Evolutionary conservation across 768 basidiomycete genomes (phyloP).

Genomic region (Russula olivacea): DNA sequence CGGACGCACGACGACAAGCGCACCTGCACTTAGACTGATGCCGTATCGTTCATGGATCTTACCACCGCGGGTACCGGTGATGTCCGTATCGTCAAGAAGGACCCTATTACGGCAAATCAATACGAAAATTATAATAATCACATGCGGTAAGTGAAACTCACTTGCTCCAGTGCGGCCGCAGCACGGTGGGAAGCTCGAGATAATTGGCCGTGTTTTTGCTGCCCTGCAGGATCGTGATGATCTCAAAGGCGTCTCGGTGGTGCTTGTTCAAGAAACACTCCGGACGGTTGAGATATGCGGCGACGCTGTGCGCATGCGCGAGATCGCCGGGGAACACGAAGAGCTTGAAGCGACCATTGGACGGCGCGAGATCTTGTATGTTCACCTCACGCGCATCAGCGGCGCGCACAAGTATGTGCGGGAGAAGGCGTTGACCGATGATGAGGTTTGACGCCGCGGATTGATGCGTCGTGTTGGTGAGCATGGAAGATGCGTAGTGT

Average conservation of each 20-base stretch:
- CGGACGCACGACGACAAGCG: constrained; percentile 51
- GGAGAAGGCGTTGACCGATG: constrained; percentile 47
- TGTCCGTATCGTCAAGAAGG: constrained; percentile 51
- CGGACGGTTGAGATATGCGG: constrained; percentile 28
- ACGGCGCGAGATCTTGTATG: constrained; percentile 45
- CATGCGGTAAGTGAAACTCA: constrained; percentile 23
- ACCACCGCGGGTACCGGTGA: constrained; percentile 42
- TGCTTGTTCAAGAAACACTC: constrained; percentile 29
- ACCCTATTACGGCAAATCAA: constrained; percentile 38
- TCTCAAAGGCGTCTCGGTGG: constrained; percentile 30
- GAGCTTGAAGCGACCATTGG: constrained; percentile 46
- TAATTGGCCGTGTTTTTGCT: constrained; percentile 34
- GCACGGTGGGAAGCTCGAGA: constrained; percentile 31
- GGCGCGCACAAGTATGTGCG: constrained; percentile 42
- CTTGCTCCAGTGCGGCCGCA: constrained; percentile 42
- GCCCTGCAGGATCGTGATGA: constrained; percentile 30
- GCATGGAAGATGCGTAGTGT: constrained; percentile 41
- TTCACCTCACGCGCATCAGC: constrained; percentile 44
- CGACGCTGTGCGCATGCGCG: constrained; percentile 29
- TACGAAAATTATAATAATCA: not conserved
- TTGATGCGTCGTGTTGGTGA: constrained; percentile 36
- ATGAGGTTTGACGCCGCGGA: constrained; percentile 36
- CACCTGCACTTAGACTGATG: constrained; percentile 39
- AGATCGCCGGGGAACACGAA: constrained; percentile 37
- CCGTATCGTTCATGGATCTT: constrained; percentile 54